Evolutionary conservation across 805 yeast species (phyloP), one percentile per base, ranked within the genome.

Genomic region (Lachancea fermentati): DNA sequence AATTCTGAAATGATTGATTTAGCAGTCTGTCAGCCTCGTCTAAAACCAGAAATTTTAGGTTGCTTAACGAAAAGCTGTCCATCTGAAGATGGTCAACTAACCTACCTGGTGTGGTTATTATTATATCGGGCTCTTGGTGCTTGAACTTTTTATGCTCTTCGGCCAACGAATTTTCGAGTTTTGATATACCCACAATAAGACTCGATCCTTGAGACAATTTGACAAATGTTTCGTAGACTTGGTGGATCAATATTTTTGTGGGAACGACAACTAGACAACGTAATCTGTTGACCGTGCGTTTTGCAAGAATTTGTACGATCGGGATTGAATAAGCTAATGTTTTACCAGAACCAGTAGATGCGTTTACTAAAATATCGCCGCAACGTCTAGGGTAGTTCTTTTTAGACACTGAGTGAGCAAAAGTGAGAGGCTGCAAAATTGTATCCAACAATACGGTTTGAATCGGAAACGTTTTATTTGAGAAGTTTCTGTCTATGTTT

Each of bases 311-410:
- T 45, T 89, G 88, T 2, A 93, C 70, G 5, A 93, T 73, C 1
- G 98, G 97, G 2, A 91, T 71, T 37, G 79, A 71, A 55, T 91
- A 91, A 2, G 96, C 94, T 40, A 93, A 67, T 0, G 98, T 91
- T 58, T 91, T 91, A 54, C 98, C 98, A 0, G 95, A 84, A 32
- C 98, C 98, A 0, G 98, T 91, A 8, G 94, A 77, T 2, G 98
- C 95, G 62, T 91, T 89, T 4, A 91, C 95, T 33, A 91, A 67
- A 14, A 88, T 61, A 62, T 93, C 95, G 17, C 91, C 91, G 42
- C 69, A 67, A 31, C 75, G 68, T 39, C 71, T 77, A 1, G 85
- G 81, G 31, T 68, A 62, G 18, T 67, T 44, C 40, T 52, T 63
- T 43, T 58, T 66, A 8, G 60, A 57, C 7, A 51, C 44, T 7